phyloP scores from a whole-genome alignment of 2,329 filamentous ascomycete genomes.

The Monosporascus ibericus region DNA sequence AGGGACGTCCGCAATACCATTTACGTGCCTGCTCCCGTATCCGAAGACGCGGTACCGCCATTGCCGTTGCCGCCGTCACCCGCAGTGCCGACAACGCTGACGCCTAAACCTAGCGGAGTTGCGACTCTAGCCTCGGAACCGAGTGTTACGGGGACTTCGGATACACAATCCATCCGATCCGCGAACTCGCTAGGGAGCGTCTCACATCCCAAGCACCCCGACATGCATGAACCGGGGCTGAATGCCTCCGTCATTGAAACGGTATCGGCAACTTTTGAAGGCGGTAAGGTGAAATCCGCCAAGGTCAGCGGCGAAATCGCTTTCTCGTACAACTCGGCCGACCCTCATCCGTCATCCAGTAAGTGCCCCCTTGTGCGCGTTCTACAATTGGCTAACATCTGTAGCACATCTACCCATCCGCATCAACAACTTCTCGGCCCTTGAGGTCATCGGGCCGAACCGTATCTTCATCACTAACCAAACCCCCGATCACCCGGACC shows the following conservation, averaged over 20 bases:
- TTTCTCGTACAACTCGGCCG: slow-evolving; percentile 64
- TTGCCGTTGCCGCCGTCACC: slow-evolving; percentile 30
- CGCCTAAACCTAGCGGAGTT: slow-evolving; percentile 40
- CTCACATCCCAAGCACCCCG: slow-evolving; percentile 70
- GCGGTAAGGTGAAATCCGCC: slow-evolving; percentile 62
- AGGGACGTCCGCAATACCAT: slow-evolving; percentile 90
- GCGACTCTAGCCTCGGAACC: slow-evolving; percentile 57
- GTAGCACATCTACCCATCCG: slow-evolving; percentile 62
- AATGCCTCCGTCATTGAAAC: slow-evolving; percentile 89
- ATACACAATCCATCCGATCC: slow-evolving; percentile 88
- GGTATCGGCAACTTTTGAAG: slow-evolving; percentile 77
- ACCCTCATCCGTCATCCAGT: slow-evolving; percentile 44
- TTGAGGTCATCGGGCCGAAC: slow-evolving; percentile 92
- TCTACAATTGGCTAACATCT: slow-evolving; percentile 11
- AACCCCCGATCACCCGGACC: slow-evolving; percentile 59
- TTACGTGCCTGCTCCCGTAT: slow-evolving; percentile 55
- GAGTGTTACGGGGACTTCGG: slow-evolving; percentile 56
- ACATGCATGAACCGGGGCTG: slow-evolving; percentile 72
- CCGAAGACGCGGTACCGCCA: slow-evolving; percentile 23
- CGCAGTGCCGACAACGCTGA: slow-evolving; percentile 27
- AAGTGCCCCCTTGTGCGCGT: slow-evolving; percentile 24
- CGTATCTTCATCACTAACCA: slow-evolving; percentile 78
- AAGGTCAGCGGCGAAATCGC: slow-evolving; percentile 85
- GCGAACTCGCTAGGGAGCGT: slow-evolving; percentile 70
- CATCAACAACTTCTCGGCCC: slow-evolving; percentile 78